phyloP scores from a whole-genome alignment of 495 filamentous ascomycete genomes.

The Aspergillus wentii region DNA sequence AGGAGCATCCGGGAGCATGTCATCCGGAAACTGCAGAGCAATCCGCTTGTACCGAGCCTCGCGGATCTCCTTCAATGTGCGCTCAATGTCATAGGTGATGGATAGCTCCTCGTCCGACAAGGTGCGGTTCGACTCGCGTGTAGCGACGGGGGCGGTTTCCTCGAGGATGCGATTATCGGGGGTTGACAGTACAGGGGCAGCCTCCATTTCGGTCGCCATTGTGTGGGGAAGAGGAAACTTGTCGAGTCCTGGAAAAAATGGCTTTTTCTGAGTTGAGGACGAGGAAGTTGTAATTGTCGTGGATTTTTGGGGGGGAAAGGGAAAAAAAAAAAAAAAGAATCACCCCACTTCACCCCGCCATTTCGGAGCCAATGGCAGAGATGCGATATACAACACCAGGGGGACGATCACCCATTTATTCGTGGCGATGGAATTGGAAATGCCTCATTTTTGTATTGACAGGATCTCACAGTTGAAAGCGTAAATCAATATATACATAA shows the following conservation, averaged over 20 bases:
- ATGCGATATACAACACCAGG: conserved; percentile 14
- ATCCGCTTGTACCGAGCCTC: conserved; percentile 67
- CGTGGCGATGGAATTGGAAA: not conserved
- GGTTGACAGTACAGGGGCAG: conserved; percentile 79
- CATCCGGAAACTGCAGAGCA: conserved; percentile 91
- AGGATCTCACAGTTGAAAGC: not conserved
- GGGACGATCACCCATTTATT: too few relatives aligned
- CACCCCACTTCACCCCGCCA: conserved; percentile 36
- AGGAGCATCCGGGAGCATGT: conserved; percentile 81
- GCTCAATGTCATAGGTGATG: conserved; percentile 79
- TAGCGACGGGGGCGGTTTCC: conserved; percentile 27
- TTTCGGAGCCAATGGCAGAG: conserved; percentile 21
- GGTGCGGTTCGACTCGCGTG: conserved; percentile 19
- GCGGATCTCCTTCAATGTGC: conserved; percentile 71
- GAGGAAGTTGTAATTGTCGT: conserved; percentile 6
- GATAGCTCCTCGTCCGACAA: conserved; percentile 67
- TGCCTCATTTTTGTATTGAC: not conserved
- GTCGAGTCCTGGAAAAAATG: not conserved
- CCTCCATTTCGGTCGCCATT: conserved; percentile 34
- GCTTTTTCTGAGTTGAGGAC: not conserved
- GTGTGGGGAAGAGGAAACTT: not conserved
- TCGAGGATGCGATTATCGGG: conserved; percentile 79
- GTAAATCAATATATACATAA: not conserved
- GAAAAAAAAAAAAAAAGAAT: conserved; percentile 12
- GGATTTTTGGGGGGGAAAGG: conserved; percentile 5